These are phyloP conservation scores for Fusarium caatingaense DNA, from an alignment of 2,329 filamentous ascomycete species.

Conservation along the genomic window DNA sequence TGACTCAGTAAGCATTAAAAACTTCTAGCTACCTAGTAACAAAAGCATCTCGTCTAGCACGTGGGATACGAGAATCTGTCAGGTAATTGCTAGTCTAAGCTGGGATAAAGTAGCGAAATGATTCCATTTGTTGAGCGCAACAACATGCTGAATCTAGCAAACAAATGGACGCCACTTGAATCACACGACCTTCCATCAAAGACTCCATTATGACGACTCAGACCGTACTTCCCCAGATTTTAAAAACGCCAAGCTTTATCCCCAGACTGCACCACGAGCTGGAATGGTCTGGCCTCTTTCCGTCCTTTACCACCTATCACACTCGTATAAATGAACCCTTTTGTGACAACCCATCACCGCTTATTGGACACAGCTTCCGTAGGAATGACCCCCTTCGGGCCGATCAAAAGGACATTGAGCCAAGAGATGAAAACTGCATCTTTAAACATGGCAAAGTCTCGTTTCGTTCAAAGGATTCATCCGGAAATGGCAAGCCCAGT, in stretches of 20 bases:
- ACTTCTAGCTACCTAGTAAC: not conserved
- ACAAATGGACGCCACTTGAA: not conserved
- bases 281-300: not conserved
- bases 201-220: not conserved
- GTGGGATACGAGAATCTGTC: not conserved
- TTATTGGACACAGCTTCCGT: not conserved
- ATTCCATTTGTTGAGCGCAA: not conserved
- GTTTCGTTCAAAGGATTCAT: constrained; percentile 10
- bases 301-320: not conserved
- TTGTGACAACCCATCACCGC: not conserved
- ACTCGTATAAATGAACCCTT: not conserved
- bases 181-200: not conserved
- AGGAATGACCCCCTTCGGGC: not conserved
- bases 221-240: not conserved
- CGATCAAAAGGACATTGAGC: not conserved
- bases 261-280: not conserved
- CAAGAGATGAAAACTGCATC: not conserved
- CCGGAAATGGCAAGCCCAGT: constrained; percentile 7
- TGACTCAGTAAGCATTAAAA: not conserved
- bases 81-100: not conserved
- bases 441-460: not conserved
- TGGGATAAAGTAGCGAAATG: not conserved
- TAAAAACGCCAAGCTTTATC: not conserved
- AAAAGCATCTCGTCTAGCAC: fast-evolving
- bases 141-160: not conserved